A percentile compares a stretch with the other conserved stretches of the same genome.
Conservation (phyloP, 352 stramenopile species). For the Pythium grandisporangium region DNA sequence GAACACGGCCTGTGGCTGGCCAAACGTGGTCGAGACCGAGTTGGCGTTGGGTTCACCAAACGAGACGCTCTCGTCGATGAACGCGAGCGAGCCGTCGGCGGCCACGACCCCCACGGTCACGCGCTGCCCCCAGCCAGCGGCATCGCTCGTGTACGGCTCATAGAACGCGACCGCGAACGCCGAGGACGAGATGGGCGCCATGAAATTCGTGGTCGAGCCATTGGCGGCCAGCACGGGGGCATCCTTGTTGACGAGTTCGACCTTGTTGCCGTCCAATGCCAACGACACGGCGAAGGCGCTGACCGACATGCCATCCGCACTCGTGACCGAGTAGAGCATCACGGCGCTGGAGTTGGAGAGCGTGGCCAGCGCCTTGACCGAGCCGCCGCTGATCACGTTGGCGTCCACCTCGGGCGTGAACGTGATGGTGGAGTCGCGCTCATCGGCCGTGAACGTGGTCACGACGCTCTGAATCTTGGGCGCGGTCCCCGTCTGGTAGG, state of each 20-base stretch:
- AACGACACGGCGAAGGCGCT: slow-evolving; percentile 35
- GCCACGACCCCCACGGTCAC: slow-evolving; percentile 38
- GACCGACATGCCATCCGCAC: slow-evolving; percentile 23
- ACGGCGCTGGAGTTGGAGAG: slow-evolving; percentile 48
- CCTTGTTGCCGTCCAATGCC: slow-evolving; percentile 29
- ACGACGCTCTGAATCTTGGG: slow-evolving; percentile 32
- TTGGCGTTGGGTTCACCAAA: slow-evolving; percentile 42
- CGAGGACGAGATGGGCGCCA: slow-evolving; percentile 52
- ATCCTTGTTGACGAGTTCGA: slow-evolving; percentile 28
- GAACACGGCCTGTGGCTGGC: slow-evolving; percentile 49
- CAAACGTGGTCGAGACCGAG: slow-evolving; percentile 32
- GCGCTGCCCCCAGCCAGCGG: slow-evolving; percentile 45
- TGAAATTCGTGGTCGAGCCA: slow-evolving; percentile 55
- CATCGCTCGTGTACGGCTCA: slow-evolving; percentile 39
- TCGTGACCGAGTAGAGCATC: slow-evolving; percentile 37
- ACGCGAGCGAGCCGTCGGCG: slow-evolving; percentile 35
- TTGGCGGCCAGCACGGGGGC: slow-evolving; percentile 38
- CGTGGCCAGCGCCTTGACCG: slow-evolving; percentile 53
- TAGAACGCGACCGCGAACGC: slow-evolving; percentile 60
- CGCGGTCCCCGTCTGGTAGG: slow-evolving; percentile 40
- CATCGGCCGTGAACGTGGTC: slow-evolving; percentile 34
- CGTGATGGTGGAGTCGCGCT: slow-evolving; percentile 33
- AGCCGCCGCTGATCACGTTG: slow-evolving; percentile 41
- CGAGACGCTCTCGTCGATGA: slow-evolving; percentile 37
- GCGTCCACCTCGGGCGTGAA: slow-evolving; percentile 21